Evolutionary conservation across 2,329 filamentous ascomycete species (phyloP), one percentile per base, ranked within the genome.

Genomic region (Epicoccum sorghinum): DNA sequence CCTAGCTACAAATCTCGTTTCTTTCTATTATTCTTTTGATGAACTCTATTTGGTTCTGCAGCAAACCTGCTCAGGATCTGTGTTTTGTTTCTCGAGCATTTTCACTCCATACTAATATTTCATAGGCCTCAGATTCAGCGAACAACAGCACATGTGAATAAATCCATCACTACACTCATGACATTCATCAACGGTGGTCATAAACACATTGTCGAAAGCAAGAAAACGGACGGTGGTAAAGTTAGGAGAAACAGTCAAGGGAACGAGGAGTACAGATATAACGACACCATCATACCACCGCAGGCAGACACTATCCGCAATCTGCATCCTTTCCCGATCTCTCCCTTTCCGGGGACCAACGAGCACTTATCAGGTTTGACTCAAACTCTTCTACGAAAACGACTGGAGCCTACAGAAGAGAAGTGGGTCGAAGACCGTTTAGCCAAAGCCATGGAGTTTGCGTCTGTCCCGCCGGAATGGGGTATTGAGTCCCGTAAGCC

Each of bases 381-480:
- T 32, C 55, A 62, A 12, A 59, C 62, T 1, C 39, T 72, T 18
- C 46, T 72, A 2, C 61, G 68, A 4, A 73, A 72, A 52, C 61
- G 61, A 29, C 52, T 66, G 4, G 64, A 64, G 7, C 60, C 66
- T 3, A 58, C 60, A 14, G 69, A 71, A 29, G 64, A 71, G 24
- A 62, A 63, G 7, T 73, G 68, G 69, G 60, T 71, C 7, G 61
- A 64, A n/a, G 64, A 66, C 4, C 60, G 67, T 7, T 41, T 73
- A 1, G 47, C 52, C 4, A 71, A 67, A 48, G 69, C 69, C 4
- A 50, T 58, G 2, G 66, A 69, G 33, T 73, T 72, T 44, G 64
- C 64, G n/a, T 49, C 65, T 23, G 64, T 72, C 29, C 67, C 69
- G 3, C 46, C 52, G 10, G 68, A 72, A 10, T 73, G 66, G 68